phyloP scores from a whole-genome alignment of 179 eudicot species.

The Silene noctiflora region DNA sequence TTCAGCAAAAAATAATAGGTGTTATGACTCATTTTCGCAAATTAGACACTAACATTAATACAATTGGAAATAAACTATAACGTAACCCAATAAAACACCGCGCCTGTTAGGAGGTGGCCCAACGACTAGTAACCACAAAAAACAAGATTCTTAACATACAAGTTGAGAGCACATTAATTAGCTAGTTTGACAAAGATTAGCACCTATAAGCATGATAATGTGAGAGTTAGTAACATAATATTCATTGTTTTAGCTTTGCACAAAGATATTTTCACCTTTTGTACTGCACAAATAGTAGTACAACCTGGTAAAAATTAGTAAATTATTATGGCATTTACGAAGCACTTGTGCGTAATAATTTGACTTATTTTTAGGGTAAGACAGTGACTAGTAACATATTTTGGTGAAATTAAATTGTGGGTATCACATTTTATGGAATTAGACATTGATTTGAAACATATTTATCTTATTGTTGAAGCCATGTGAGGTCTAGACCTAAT shows the following conservation, averaged over 20 bases:
- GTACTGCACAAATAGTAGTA: slow-evolving; percentile 8
- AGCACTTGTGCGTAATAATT: slow-evolving; percentile 22
- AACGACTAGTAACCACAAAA: too few species aligned
- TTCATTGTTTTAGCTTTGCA: not conserved
- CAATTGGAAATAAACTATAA: too few species aligned
- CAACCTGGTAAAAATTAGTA: slow-evolving; percentile 17
- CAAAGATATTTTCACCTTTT: not conserved
- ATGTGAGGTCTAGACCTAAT: slow-evolving; percentile 24
- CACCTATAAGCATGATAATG: slow-evolving; percentile 9
- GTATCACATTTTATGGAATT: not conserved
- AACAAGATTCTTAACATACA: not conserved
- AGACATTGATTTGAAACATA: not conserved
- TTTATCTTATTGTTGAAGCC: slow-evolving; percentile 13
- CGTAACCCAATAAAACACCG: too few species aligned
- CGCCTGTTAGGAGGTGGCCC: too few species aligned
- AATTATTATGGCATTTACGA: slow-evolving; percentile 16
- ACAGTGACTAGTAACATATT: not conserved
- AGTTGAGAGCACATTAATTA: slow-evolving; percentile 14
- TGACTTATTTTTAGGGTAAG: slow-evolving; percentile 16
- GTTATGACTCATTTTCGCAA: too few species aligned
- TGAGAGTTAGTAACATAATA: slow-evolving; percentile 12
- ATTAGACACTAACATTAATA: too few species aligned
- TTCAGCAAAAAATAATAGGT: too few species aligned
- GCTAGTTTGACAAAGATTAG: not conserved
- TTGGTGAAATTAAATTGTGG: not conserved